These are phyloP conservation scores for Neostapfia colusana DNA, from an alignment of 176 grass and related monocot genomes.

Conservation along the genomic window DNA sequence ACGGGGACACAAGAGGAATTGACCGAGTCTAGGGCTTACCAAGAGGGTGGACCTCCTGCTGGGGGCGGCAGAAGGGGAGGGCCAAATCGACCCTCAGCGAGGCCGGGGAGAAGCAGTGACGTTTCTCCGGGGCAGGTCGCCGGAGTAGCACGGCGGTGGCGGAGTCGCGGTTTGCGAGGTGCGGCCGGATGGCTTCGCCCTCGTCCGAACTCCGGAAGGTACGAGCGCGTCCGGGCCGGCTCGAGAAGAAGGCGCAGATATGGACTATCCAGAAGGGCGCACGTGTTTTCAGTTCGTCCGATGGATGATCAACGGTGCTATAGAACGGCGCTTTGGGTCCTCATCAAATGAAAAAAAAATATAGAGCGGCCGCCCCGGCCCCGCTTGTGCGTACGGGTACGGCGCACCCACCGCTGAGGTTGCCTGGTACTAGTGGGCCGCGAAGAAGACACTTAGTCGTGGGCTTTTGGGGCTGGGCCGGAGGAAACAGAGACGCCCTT, in stretches of 20 bases:
- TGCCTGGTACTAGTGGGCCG: not conserved
- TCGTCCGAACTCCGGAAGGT: not conserved
- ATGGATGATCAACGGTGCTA: not conserved
- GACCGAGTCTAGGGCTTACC: constrained; percentile 34
- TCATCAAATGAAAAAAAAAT: no score
- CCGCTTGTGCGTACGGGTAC: no score
- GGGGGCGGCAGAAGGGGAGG: no score
- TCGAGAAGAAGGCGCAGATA: constrained; percentile 23
- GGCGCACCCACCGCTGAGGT: no score
- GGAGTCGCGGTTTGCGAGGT: not conserved
- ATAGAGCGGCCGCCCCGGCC: no score
- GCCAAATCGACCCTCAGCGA: not conserved
- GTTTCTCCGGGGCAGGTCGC: not conserved
- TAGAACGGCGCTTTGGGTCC: no score
- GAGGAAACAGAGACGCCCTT: not conserved
- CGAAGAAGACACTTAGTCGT: not conserved
- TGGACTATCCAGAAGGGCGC: not conserved
- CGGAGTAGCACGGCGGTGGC: constrained; percentile 13
- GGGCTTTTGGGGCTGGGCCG: constrained; percentile 34
- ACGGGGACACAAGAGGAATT: not conserved
- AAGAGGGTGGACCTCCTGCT: constrained; percentile 14
- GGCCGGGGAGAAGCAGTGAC: not conserved
- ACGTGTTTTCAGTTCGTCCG: not conserved
- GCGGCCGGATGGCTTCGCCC: constrained; percentile 8
- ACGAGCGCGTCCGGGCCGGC: not conserved